Conservation (phyloP, 768 basidiomycete genomes). For the Steccherinum ochraceum region DNA sequence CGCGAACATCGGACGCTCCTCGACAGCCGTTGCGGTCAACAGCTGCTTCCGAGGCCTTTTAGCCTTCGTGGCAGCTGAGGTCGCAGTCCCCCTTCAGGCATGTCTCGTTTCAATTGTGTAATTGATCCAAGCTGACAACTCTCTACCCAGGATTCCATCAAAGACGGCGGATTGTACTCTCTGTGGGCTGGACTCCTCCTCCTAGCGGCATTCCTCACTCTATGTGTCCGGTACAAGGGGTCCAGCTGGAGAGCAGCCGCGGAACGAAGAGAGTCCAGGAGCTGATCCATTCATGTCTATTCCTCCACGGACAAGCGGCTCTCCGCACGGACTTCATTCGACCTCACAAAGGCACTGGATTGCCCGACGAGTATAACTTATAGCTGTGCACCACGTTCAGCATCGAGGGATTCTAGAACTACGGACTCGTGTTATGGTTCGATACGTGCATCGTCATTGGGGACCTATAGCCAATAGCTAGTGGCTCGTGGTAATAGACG, state of each 20-base stretch:
- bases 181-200: conserved; percentile 53
- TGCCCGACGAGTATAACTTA: too few species aligned
- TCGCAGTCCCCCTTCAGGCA: conserved; percentile 69
- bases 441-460: too few species aligned
- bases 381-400: too few species aligned
- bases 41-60: conserved; percentile 65
- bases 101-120: conserved; percentile 12
- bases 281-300: neutral
- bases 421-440: too few species aligned
- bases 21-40: conserved; percentile 70
- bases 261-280: conserved; percentile 33
- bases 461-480: too few species aligned
- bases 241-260: conserved; percentile 48
- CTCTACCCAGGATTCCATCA: conserved; percentile 48
- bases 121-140: neutral
- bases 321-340: too few species aligned
- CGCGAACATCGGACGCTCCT: conserved; percentile 75
- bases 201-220: conserved; percentile 44
- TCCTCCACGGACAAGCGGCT: neutral
- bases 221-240: conserved; percentile 59
- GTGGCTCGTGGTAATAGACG: too few species aligned
- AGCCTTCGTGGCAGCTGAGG: conserved; percentile 65
- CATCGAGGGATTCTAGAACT: too few species aligned
- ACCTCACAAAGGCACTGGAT: too few species aligned
- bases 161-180: conserved; percentile 78